Evolutionary conservation across 1,284 basidiomycete species (phyloP), one percentile per base, ranked within the genome.

Genomic region (Malassezia nana): DNA sequence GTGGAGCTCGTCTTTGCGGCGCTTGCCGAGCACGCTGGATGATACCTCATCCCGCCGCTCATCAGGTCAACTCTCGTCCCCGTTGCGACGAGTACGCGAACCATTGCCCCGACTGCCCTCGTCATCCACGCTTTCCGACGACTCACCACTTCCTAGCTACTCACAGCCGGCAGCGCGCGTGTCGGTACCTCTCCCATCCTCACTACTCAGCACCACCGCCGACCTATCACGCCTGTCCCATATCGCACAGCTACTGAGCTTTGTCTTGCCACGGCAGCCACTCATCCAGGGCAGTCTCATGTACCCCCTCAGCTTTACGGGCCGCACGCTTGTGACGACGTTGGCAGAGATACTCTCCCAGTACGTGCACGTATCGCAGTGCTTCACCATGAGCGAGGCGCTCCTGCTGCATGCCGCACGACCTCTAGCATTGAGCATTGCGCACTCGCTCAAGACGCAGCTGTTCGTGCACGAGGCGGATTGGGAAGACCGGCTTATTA

Each of bases 401-500:
- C 20, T 35, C 10, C 22, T 52, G 24, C 30, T 43, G 24, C 25
- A 58, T 8, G 33, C 22, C 3, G 55, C 88, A 84, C 82, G 59
- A 13, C 55, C 89, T 3, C 81, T 85, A 12, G 89, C 91, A 2
- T 78, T 95, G 10, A 82, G 84, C 63, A 83, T 94, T 12, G 91
- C 89, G 0, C 83, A 88, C 25, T 86, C 86, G 59, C 78, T 98
- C 26, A 90, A 96, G 66, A 84, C 82, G 58, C 87, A 92, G 73
- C 80, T 95, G 6, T 94, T 90, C 79, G 90, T 96, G 73, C 89
- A 92, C 72, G 92, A 98, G 72, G 91, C 95, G 6, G 91, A 95
- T 74, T 94, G 90, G 88, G 89, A 87, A 29, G 83, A 84, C 52
- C 82, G 83, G 22, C 79, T 84, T 1, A 76, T 96, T 41, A 83